phyloP scores from a whole-genome alignment of 2,329 filamentous ascomycete genomes.

The Dendryphion nanum region DNA sequence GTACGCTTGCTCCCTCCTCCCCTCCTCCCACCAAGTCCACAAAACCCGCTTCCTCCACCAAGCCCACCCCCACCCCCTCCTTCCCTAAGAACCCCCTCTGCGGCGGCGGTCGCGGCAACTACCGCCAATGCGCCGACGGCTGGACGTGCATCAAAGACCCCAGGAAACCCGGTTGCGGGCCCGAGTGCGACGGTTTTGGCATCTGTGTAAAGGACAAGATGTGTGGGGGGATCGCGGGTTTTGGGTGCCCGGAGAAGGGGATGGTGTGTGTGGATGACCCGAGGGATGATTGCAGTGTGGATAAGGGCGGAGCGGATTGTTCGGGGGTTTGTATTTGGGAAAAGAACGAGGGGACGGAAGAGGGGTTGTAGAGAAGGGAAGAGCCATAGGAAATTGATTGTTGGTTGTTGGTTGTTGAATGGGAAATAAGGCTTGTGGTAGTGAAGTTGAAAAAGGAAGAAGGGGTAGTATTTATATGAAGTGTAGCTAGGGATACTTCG shows the following conservation, averaged over 20 bases:
- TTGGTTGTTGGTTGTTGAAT: no score
- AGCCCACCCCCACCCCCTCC: conserved; percentile 3
- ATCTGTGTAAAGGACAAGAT: conserved; percentile 35
- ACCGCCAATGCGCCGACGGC: conserved; percentile 10
- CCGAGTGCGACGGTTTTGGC: conserved; percentile 30
- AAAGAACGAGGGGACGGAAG: not conserved
- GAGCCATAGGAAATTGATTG: no score
- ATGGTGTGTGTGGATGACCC: conserved; percentile 46
- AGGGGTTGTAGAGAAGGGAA: not conserved
- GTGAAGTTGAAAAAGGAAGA: no score
- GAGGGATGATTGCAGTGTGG: conserved; percentile 42
- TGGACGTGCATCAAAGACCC: conserved; percentile 33
- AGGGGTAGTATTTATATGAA: no score
- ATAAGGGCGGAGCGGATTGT: conserved; percentile 43
- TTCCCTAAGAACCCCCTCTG: conserved; percentile 20
- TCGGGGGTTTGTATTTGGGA: conserved; percentile 42
- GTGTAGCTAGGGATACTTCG: no score
- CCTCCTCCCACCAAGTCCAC: not conserved
- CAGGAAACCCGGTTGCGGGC: conserved; percentile 27
- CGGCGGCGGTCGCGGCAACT: conserved; percentile 21
- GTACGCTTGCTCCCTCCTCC: not conserved
- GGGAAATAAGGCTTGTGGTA: no score
- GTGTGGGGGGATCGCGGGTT: conserved; percentile 44
- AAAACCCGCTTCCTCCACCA: conserved; percentile 2
- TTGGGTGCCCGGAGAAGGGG: conserved; percentile 27